These are phyloP conservation scores for Tricholoma flavovirens DNA, from an alignment of 768 basidiomycete species.

Conservation along the genomic window DNA sequence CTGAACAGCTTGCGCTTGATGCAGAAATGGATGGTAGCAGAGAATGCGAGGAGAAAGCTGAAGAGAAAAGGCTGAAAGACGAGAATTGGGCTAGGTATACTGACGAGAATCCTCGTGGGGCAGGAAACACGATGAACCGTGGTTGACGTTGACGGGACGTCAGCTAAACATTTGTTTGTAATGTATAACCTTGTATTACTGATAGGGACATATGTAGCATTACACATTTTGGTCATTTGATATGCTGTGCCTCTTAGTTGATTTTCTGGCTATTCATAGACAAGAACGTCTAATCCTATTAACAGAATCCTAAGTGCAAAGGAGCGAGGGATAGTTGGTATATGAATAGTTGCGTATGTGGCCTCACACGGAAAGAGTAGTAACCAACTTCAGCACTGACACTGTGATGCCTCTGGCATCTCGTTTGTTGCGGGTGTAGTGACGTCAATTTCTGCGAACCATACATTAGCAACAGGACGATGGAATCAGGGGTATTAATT, in stretches of 20 bases:
- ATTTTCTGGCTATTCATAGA: not conserved
- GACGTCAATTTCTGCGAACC: conserved; percentile 79
- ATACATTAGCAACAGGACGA: conserved; percentile 4
- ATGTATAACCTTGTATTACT: not conserved
- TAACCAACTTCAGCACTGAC: conserved; percentile 56
- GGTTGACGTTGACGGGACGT: conserved; percentile 58
- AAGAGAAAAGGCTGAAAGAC: conserved; percentile 77
- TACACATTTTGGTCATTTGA: not conserved
- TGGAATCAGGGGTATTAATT: not conserved
- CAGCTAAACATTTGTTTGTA: conserved; percentile 6
- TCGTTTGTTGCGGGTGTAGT: conserved; percentile 62
- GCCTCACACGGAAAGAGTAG: conserved; percentile 7
- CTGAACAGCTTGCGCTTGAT: conserved; percentile 72
- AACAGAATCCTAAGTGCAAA: conserved; percentile 11
- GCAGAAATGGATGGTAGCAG: conserved; percentile 80
- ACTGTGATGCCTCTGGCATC: conserved; percentile 83
- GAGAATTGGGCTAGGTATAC: conserved; percentile 90
- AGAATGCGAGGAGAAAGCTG: conserved; percentile 60
- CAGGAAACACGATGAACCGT: conserved; percentile 97
- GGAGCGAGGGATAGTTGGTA: conserved; percentile 10
- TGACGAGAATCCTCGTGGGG: conserved; percentile 80
- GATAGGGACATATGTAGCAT: not conserved
- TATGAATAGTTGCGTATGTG: conserved; percentile 10
- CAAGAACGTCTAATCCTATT: conserved; percentile 13
- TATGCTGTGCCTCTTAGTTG: not conserved